Percentiles rank a stretch among this genome's conserved stretches.
Evolutionary conservation across 2,329 filamentous ascomycete species (phyloP).

Genomic region (Scolecobasidium constrictum): DNA sequence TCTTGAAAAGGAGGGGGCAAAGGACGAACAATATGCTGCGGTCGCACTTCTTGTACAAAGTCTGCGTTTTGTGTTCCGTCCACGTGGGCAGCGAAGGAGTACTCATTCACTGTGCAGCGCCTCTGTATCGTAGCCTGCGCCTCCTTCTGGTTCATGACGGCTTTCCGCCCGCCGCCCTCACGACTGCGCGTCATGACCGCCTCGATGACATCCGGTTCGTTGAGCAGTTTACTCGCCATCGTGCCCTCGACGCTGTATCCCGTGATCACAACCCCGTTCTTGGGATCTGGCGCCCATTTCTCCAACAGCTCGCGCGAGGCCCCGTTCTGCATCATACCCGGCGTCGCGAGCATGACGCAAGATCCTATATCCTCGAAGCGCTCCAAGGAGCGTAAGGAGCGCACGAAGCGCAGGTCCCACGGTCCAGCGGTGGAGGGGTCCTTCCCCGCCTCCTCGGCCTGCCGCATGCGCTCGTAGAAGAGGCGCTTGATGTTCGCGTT

Average conservation of each 20-base stretch:
- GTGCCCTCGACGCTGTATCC: conserved; percentile 98
- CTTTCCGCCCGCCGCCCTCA: conserved; percentile 46
- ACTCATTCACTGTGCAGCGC: conserved; percentile 86
- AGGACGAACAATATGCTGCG: conserved; percentile 76
- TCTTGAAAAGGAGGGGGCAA: conserved; percentile 6
- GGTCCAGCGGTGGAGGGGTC: conserved; percentile 68
- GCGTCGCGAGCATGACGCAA: conserved; percentile 94
- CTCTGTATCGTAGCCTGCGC: conserved; percentile 87
- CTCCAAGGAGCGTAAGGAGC: conserved; percentile 84
- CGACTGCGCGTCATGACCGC: conserved; percentile 64
- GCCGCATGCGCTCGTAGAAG: conserved; percentile 86
- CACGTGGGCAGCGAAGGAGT: conserved; percentile 92
- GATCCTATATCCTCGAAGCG: conserved; percentile 91
- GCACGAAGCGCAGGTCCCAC: conserved; percentile 94
- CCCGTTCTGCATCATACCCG: conserved; percentile 96
- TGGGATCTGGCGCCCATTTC: conserved; percentile 89
- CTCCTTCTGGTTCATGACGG: conserved; percentile 53
- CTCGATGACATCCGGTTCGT: conserved; percentile 88
- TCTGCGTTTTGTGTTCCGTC: conserved; percentile 92
- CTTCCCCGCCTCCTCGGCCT: conserved; percentile 66
- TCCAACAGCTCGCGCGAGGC: conserved; percentile 88
- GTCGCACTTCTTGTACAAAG: conserved; percentile 89
- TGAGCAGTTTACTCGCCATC: conserved; percentile 92
- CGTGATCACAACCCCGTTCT: conserved; percentile 97
- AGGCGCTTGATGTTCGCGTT: conserved; percentile 97